phyloP scores from a whole-genome alignment of 2,329 filamentous ascomycete genomes.

The Hymenoscyphus linearis region DNA sequence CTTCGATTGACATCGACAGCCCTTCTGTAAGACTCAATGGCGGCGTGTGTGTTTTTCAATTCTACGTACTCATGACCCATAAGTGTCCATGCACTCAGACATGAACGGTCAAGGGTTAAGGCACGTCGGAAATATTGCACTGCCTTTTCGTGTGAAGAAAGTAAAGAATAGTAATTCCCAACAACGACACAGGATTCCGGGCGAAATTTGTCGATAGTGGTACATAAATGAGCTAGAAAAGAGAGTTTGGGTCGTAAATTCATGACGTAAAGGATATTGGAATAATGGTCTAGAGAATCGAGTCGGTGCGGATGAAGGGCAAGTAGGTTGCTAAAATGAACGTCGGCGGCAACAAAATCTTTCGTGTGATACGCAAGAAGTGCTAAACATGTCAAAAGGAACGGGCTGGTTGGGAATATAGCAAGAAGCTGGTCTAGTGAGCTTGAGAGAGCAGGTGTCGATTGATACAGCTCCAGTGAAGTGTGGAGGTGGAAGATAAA shows the following conservation, averaged over 20 bases:
- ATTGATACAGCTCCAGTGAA: constrained; percentile 87
- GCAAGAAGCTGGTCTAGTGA: constrained; percentile 71
- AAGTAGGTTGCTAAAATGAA: constrained; percentile 72
- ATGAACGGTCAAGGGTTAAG: constrained; percentile 81
- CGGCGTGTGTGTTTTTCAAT: constrained; percentile 96
- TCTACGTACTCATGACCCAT: constrained; percentile 99
- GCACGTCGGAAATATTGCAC: constrained; percentile 97
- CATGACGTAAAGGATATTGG: constrained; percentile 95
- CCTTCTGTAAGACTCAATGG: constrained; percentile 92
- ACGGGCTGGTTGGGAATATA: constrained; percentile 85
- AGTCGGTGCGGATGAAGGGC: constrained; percentile 70
- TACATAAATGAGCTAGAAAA: constrained; percentile 86
- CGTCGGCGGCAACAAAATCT: constrained; percentile 62
- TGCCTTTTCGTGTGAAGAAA: constrained; percentile 94
- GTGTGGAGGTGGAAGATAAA: constrained; percentile 92
- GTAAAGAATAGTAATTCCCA: constrained; percentile 92
- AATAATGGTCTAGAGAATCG: constrained; percentile 91
- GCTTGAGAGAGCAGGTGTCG: constrained; percentile 67
- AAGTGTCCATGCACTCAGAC: constrained; percentile 92
- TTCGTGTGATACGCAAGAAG: constrained; percentile 88
- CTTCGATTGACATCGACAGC: constrained; percentile 94
- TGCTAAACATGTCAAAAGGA: constrained; percentile 84
- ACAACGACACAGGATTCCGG: constrained; percentile 96
- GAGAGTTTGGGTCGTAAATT: constrained; percentile 82
- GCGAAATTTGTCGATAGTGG: constrained; percentile 88